Conservation (phyloP, 192 early-diverging fungal species). For the Entomortierella chlamydospora region DNA sequence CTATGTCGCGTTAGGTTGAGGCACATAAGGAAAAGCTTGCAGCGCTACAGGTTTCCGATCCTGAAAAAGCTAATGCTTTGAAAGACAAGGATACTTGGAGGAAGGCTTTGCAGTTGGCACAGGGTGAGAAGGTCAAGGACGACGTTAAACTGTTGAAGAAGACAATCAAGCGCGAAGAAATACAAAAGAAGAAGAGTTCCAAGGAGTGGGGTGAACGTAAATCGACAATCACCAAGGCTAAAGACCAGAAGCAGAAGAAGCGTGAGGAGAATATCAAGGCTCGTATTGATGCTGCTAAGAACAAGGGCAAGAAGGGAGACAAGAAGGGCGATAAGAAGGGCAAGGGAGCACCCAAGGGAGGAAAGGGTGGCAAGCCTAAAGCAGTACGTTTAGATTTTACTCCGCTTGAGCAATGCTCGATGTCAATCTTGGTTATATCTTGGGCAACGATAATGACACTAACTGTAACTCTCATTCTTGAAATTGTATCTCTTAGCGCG, state of each 20-base stretch:
- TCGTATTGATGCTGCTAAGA: conserved; percentile 83
- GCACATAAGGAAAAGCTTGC: conserved; percentile 81
- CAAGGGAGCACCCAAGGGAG: conserved; percentile 22
- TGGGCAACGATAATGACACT: neutral
- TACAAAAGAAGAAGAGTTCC: conserved; percentile 86
- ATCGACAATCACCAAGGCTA: conserved; percentile 68
- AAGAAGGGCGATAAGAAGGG: conserved; percentile 59
- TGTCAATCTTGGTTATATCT: neutral
- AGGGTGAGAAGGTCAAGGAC: conserved; percentile 94
- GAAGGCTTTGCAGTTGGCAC: conserved; percentile 81
- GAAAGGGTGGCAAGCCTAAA: conserved; percentile 57
- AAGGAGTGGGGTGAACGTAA: conserved; percentile 86
- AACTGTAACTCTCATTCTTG: neutral
- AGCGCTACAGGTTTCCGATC: conserved; percentile 71
- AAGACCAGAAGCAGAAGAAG: conserved; percentile 79
- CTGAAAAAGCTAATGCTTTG: conserved; percentile 70
- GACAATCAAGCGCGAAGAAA: conserved; percentile 86
- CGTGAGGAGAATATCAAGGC: conserved; percentile 88
- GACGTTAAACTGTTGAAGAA: conserved; percentile 91
- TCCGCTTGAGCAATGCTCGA: neutral
- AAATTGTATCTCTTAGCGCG: conserved; percentile 20
- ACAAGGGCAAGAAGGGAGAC: conserved; percentile 65
- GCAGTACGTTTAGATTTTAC: conserved; percentile 32
- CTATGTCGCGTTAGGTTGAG: conserved; percentile 58
- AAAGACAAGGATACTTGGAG: conserved; percentile 86